Evolutionary conservation across 495 filamentous ascomycete genomes (phyloP), one percentile per base, ranked within the genome.

Genomic region (Oidiodendron maius): DNA sequence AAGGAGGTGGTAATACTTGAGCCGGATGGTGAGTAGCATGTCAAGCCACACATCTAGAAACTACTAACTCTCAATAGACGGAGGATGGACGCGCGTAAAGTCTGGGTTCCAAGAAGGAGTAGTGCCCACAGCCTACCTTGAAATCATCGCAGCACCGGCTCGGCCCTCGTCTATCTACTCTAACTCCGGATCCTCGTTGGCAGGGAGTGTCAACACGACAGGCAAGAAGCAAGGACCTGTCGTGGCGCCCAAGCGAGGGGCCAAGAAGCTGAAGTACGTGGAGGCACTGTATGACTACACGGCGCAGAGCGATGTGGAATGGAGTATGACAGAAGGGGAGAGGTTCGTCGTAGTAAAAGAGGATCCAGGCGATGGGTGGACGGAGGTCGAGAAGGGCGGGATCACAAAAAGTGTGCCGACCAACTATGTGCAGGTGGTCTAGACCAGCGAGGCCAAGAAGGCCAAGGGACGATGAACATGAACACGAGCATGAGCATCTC

Each of bases 221-320:
- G n/a, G 54, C 57, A 96, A 94, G 70, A 94, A 93, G 65, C 87
- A 95, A 59, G 93, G 93, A 0, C 93, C 93, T 0, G 90, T 84
- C 0, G 93, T 98, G 12, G 94, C 91, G 18, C 93, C 93, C 9
- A 84, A 86, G 55, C 78, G 91, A 8, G 91, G 91, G 9, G 93
- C 90, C 12, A 95, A 95, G 81, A 95, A 95, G 58, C 67, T 96
- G n/a, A 86, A 85, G 59, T 94, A 96, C 54, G 91, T 93, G 5
- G 87, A 95, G 62, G 93, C 93, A 2, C 32, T 96, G 62, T 98
- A 96, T 59, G 89, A 91, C 23, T 98, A 98, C 61, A 72, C 83
- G 50, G 88, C 91, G 6, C 78, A 86, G 52, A 90, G 82, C 58
- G 89, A 93, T 28, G 78, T 78, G 24, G 93, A 98, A 64, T 88